phyloP scores from a whole-genome alignment of 2,329 filamentous ascomycete genomes.

The Volutella citrinella region DNA sequence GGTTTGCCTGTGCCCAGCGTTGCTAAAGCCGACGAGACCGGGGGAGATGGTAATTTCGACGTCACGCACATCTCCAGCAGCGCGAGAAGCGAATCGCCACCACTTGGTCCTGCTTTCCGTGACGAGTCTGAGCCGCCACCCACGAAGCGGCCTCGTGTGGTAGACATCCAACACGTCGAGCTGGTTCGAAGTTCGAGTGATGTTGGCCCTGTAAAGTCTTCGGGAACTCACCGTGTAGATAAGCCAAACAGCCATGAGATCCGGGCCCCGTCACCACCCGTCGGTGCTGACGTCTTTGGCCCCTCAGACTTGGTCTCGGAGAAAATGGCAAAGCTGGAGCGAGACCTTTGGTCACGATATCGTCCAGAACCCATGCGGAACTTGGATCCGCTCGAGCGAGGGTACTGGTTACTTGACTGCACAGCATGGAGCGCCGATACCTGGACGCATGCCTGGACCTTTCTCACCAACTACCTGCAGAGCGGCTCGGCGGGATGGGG shows the following conservation, averaged over 20 bases:
- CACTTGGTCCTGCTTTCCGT: constrained; percentile 16
- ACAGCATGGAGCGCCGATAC: constrained; percentile 47
- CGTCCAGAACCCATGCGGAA: constrained; percentile 37
- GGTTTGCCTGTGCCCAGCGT: no score
- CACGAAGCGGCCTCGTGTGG: constrained; percentile 24
- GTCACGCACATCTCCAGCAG: constrained; percentile 34
- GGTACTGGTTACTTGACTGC: constrained; percentile 71
- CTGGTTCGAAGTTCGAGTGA: constrained; percentile 30
- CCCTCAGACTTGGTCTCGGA: constrained; percentile 54
- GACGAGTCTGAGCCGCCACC: constrained; percentile 30
- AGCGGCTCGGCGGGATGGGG: constrained; percentile 65
- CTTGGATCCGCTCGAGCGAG: constrained; percentile 62
- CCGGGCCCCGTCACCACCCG: constrained; percentile 50
- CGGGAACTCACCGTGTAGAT: no score
- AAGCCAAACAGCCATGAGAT: constrained; percentile 44
- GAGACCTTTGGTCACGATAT: constrained; percentile 52
- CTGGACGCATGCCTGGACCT: constrained; percentile 58
- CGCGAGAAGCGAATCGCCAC: constrained; percentile 13
- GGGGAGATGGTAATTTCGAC: constrained; percentile 18
- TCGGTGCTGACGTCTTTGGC: constrained; percentile 44
- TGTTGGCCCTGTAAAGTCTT: constrained; percentile 18
- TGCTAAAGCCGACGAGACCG: no score
- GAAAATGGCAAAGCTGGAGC: constrained; percentile 48
- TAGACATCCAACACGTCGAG: constrained; percentile 14
- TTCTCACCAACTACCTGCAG: constrained; percentile 57